Conservation (phyloP, 2,329 filamentous ascomycete species). For the Aspergillus neoniger region DNA sequence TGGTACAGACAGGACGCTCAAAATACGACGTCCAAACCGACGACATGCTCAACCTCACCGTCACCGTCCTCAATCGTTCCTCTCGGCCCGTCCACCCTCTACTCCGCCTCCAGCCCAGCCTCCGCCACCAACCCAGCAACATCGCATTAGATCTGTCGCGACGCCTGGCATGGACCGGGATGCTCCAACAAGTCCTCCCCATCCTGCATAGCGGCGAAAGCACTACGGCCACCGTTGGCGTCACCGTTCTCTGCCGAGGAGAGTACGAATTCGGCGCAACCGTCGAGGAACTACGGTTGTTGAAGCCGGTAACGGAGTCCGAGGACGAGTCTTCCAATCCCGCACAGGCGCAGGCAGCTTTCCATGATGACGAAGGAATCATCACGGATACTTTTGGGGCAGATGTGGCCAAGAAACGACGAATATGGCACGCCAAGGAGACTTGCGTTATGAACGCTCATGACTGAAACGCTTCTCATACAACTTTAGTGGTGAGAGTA, state of each 20-base stretch:
- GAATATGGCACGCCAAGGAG: constrained; percentile 50
- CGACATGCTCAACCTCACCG: constrained; percentile 67
- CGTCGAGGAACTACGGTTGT: constrained; percentile 74
- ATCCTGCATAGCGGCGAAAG: constrained; percentile 60
- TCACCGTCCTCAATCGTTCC: constrained; percentile 75
- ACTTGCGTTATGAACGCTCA: constrained; percentile 47
- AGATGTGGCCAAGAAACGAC: constrained; percentile 42
- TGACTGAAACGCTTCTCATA: constrained; percentile 22
- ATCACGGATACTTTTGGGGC: constrained; percentile 43
- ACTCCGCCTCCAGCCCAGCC: constrained; percentile 73
- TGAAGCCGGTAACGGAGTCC: constrained; percentile 27
- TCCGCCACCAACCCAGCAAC: constrained; percentile 70
- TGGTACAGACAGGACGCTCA: constrained; percentile 46
- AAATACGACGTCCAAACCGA: constrained; percentile 57
- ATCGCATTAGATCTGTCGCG: constrained; percentile 78
- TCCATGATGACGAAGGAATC: constrained; percentile 29
- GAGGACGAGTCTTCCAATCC: constrained; percentile 14
- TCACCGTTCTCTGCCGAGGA: constrained; percentile 75
- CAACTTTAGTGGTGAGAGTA: background rate
- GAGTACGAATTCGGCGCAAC: constrained; percentile 79
- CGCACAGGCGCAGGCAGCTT: constrained; percentile 6
- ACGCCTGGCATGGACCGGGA: constrained; percentile 82
- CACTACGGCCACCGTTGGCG: constrained; percentile 65
- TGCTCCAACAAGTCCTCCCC: constrained; percentile 73
- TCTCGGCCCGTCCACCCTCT: constrained; percentile 67